These are phyloP conservation scores for Porcisia deanei DNA, from an alignment of 208 protist genomes.

Conservation along the genomic window DNA sequence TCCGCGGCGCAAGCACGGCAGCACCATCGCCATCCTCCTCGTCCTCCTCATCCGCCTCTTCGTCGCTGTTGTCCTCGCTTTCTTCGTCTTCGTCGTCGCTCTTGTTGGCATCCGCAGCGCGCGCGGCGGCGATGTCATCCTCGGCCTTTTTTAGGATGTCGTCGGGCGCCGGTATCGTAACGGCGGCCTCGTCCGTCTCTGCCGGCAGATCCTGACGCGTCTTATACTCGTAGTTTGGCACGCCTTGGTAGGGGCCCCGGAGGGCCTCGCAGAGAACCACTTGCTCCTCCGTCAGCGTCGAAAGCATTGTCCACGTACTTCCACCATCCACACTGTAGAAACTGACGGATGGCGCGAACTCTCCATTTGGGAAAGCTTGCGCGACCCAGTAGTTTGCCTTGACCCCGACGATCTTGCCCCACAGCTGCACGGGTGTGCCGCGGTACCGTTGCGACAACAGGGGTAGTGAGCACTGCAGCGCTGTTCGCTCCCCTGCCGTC, in stretches of 20 bases:
- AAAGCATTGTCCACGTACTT: conserved; percentile 67
- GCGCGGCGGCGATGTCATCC: conserved; percentile 39
- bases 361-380: conserved; percentile 51
- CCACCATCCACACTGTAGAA: conserved; percentile 89
- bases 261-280: conserved; percentile 79
- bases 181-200: conserved; percentile 58
- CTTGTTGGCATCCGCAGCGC: conserved; percentile 15
- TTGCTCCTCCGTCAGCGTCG: conserved; percentile 67
- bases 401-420: conserved; percentile 79
- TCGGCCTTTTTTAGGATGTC: conserved; percentile 42
- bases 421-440: conserved; percentile 61
- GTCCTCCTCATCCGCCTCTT: conserved; percentile 54
- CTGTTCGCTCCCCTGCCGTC: conserved; percentile 63
- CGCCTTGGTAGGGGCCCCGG: conserved; percentile 80
- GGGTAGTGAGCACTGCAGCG: conserved; percentile 81
- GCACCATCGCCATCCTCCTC: conserved; percentile 56
- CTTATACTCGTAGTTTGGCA: conserved; percentile 86
- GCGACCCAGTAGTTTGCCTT: conserved; percentile 81
- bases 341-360: conserved; percentile 62
- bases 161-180: conserved; percentile 50
- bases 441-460: conserved; percentile 66
- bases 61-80: conserved; percentile 48
- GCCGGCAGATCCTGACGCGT: conserved; percentile 78
- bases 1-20: conserved; percentile 47
- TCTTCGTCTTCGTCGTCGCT: conserved; percentile 35